Evolutionary conservation across 306 rosid genomes (phyloP).

Genomic region (Oxytropis ochrocephala): DNA sequence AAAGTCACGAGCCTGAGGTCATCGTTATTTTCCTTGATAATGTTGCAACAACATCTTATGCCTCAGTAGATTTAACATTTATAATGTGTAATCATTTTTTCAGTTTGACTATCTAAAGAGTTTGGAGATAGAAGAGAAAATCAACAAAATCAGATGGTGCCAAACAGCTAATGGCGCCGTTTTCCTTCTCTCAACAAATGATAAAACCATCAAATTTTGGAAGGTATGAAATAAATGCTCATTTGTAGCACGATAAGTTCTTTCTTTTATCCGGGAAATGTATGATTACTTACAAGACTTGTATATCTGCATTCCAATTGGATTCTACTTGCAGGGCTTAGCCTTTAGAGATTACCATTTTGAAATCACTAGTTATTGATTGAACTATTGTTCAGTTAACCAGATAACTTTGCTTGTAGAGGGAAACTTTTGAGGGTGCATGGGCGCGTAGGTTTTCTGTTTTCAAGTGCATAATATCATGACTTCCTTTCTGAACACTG

Average conservation of each 20-base stretch:
- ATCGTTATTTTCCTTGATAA: not conserved
- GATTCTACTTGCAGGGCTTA: not conserved
- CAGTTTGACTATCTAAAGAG: conserved; percentile 99
- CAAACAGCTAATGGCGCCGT: conserved; percentile 90
- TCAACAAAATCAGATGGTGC: conserved; percentile 99
- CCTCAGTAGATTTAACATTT: conserved; percentile 11
- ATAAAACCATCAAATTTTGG: conserved; percentile 96
- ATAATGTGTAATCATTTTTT: conserved; percentile 18
- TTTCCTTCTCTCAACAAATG: conserved; percentile 91
- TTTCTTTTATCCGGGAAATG: not conserved
- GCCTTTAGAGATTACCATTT: conserved; percentile 6
- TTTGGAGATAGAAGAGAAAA: conserved; percentile 99
- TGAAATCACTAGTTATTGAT: not conserved
- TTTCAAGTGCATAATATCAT: not conserved
- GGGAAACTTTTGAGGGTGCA: not conserved
- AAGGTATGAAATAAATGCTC: conserved; percentile 53
- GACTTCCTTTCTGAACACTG: not conserved
- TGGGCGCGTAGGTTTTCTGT: conserved; percentile 1
- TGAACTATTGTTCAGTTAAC: conserved; percentile 6
- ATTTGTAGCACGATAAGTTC: not conserved
- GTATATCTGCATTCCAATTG: not conserved
- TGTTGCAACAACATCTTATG: not conserved
- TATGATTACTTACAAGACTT: not conserved
- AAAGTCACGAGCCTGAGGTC: conserved; percentile 99
- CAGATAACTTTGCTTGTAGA: conserved; percentile 10